phyloP scores from a whole-genome alignment of 768 basidiomycete genomes.

The Nevesoporus exiguus region DNA sequence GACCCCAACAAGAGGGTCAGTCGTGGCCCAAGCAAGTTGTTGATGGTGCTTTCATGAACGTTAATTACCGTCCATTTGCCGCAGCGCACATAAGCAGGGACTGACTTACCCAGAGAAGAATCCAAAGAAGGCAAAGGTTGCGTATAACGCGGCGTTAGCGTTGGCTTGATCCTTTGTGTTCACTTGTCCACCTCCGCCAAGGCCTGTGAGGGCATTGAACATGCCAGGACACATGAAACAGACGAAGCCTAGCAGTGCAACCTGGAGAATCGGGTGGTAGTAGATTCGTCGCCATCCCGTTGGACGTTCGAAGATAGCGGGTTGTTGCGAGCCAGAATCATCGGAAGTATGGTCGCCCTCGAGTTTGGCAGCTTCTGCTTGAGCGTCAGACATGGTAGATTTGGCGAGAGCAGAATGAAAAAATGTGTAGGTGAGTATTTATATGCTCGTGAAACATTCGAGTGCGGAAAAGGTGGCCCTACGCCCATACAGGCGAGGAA shows the following conservation, averaged over 20 bases:
- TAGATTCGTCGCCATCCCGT: constrained; percentile 53
- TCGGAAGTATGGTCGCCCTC: constrained; percentile 15
- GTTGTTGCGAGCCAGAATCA: constrained; percentile 16
- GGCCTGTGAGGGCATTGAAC: constrained; percentile 76
- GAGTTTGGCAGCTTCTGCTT: constrained; percentile 18
- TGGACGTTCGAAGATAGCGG: constrained; percentile 42
- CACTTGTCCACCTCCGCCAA: constrained; percentile 78
- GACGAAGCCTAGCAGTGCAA: constrained; percentile 62
- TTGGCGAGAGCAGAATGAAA: background rate
- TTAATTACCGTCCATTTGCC: background rate
- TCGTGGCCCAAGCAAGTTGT: constrained; percentile 61
- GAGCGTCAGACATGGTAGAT: constrained; percentile 21
- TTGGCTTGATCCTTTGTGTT: constrained; percentile 63
- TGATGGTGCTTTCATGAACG: constrained; percentile 52
- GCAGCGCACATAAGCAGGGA: background rate
- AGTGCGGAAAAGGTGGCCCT: background rate
- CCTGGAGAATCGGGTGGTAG: constrained; percentile 43
- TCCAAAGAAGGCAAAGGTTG: constrained; percentile 55
- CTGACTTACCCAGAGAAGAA: constrained; percentile 66
- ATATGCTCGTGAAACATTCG: background rate
- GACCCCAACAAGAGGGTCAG: constrained; percentile 49
- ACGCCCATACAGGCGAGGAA: background rate
- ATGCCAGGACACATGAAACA: constrained; percentile 60
- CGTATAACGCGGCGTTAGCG: constrained; percentile 63
- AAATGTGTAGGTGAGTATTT: background rate